Percentiles rank a stretch among this genome's conserved stretches.
Conservation (phyloP, 2,329 filamentous ascomycete genomes). For the Stagonosporopsis chrysanthemi region DNA sequence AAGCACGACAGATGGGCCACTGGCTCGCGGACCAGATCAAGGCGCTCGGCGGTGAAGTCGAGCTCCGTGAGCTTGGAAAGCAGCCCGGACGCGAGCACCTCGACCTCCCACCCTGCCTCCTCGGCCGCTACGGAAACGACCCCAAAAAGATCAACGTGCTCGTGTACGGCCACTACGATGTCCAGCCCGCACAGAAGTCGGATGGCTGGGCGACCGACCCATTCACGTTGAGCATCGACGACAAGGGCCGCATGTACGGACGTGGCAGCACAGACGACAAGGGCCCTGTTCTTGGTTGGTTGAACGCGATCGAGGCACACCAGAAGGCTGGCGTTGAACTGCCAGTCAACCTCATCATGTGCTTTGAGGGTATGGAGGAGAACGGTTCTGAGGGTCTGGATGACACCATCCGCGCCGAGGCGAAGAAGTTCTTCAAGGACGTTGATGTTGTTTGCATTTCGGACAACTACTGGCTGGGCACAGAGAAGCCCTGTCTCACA, state of each 20-base stretch:
- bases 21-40: slow-evolving; percentile 86
- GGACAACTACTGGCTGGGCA: slow-evolving; percentile 99
- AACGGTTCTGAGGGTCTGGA: slow-evolving; percentile 96
- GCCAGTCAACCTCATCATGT: slow-evolving; percentile 98
- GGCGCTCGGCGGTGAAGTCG: slow-evolving; percentile 82
- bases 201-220: slow-evolving; percentile 97
- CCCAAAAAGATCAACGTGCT: slow-evolving; percentile 93
- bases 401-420: slow-evolving; percentile 90
- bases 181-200: slow-evolving; percentile 90
- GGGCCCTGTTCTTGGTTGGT: slow-evolving; percentile 94
- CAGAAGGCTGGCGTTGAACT: slow-evolving; percentile 93
- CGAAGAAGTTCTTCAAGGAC: slow-evolving; percentile 93
- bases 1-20: slow-evolving; percentile 75
- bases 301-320: slow-evolving; percentile 98
- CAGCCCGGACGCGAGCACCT: slow-evolving; percentile 91
- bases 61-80: slow-evolving; percentile 86
- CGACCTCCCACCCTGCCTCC: slow-evolving; percentile 88
- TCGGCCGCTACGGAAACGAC: slow-evolving; percentile 91
- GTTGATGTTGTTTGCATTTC: slow-evolving; percentile 97
- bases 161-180: slow-evolving; percentile 98
- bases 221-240: slow-evolving; percentile 85
- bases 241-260: slow-evolving; percentile 94
- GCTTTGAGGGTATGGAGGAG: slow-evolving; percentile 99
- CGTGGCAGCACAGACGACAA: slow-evolving; percentile 97
- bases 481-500: slow-evolving; percentile 96